Base-by-base conservation (phyloP, 768 basidiomycete genomes). In the Lentinula detonsa region DNA sequence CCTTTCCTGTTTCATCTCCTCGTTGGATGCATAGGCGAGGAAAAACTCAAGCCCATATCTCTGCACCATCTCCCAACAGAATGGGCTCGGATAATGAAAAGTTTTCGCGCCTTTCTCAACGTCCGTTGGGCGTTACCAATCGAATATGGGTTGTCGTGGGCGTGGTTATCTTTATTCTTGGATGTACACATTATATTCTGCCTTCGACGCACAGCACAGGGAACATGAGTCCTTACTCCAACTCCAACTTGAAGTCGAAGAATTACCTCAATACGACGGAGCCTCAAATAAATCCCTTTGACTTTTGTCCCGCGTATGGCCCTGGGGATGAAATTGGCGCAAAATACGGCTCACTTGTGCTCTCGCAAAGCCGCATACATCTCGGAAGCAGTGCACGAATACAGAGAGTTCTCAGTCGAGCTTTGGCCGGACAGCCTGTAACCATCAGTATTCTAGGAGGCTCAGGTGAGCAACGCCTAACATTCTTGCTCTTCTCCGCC, bases 371-470 rank as follows among this genome's bases (percentile, higher is more conserved):
- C 61, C 75, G 91, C 56, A 70, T 91, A 59, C 88, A 96, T 70
- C 67, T 85, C 0, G 95, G 95, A 1, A 94, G 88, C 59, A 88
- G 91, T 13, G 87, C 86, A 11, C 80, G 95, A 42, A 76, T 96
- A 4, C 94, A 95, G 71, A 80, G 88, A 34, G 85, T 96, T 23
- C 74, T 97, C 42, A 87, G 88, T 69, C 87, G 88, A 72, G 95
- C 93, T 1, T 76, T 97, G 65, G 79, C 87, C 5, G 95, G 93
- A 7, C 84, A 86, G 60, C 92, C 93, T 2, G 83, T 97, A 13
- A 95, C 93, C 7, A 93, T 97, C 67, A 92, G 90, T 71, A 82
- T 97, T 39, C 68, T 97, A 18, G 95, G 95, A 43, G 93, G 94
- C 61, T 95, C 93, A 63, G 80, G 94, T 95, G 68, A 70, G 85